Evolutionary conservation across 768 basidiomycete species (phyloP), one percentile per base, ranked within the genome.

Genomic region (Leccinum longicurvipes): DNA sequence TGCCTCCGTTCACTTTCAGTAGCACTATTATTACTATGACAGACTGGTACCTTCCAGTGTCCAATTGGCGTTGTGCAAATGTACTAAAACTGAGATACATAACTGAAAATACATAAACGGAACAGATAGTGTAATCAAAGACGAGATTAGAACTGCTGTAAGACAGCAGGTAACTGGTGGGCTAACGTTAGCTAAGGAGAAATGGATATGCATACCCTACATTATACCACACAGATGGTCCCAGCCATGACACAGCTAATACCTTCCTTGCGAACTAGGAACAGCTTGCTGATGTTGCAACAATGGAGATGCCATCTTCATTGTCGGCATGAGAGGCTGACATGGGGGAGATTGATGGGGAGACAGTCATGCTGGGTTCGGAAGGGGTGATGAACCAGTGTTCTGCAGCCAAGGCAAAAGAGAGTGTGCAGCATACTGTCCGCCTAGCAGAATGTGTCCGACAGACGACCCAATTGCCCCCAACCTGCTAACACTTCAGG

Each of bases 281-380:
- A 80, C 77, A 17, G 74, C 70, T 62, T 81, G 80, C 60, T 82
- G 81, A 55, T 81, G 81, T 65, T 80, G 81, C 52, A 82, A 62
- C 32, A 79, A 78, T 12, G 83, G 83, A 3, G 82, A 83, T 28
- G 78, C 72, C 70, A 80, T 77, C 25, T 75, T 74, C 74, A 82
- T 73, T 45, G 77, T 79, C 7, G 82, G 79, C 2, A 79, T 78
- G 54, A 79, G 73, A 15, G 77, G 72, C 19, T 78, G 71, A n/a
- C 80, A 77, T 3, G 82, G 78, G 9, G 82, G 79, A 3, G 81
- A 78, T 55, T 81, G 79, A 25, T 73, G 71, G 3, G 67, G 28
- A 4, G 67, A 64, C 5, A 70, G 59, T 10, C 77, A 67, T 49
- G 77, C 72, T 6, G 76, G 63, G 45, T 77, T 74, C 27, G 76